These are phyloP conservation scores for Fomitopsis palustris DNA, from an alignment of 1,284 basidiomycete species.

Conservation along the genomic window DNA sequence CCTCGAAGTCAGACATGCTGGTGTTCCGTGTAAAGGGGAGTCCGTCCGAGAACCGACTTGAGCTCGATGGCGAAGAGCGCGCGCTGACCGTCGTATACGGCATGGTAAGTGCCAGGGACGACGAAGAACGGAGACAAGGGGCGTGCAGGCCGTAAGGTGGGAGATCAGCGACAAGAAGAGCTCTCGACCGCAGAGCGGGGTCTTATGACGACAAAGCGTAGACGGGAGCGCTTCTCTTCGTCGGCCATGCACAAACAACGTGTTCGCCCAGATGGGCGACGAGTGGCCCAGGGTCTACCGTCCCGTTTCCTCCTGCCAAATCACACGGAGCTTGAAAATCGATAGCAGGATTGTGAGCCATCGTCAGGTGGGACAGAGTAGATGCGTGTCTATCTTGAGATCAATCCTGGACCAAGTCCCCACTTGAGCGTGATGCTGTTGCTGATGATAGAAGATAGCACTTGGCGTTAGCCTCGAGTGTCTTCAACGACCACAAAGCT, in stretches of 20 bases:
- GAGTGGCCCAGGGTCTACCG: conserved; percentile 3
- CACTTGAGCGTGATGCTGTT: not conserved
- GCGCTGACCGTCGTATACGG: conserved; percentile 23
- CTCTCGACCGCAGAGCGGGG: conserved; percentile 6
- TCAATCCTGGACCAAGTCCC: not conserved
- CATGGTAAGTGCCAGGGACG: conserved; percentile 13
- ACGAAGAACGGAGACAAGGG: conserved; percentile 7
- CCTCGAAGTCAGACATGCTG: conserved; percentile 41
- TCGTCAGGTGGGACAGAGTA: not conserved
- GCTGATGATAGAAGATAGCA: not conserved
- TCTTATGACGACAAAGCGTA: conserved; percentile 30
- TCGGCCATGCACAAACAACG: conserved; percentile 20
- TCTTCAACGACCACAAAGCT: not conserved
- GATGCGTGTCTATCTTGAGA: not conserved
- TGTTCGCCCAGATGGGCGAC: conserved; percentile 16
- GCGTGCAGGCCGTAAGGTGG: conserved; percentile 11
- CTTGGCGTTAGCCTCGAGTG: not conserved
- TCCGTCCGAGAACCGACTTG: conserved; percentile 25
- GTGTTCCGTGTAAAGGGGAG: conserved; percentile 30
- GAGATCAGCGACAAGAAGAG: conserved; percentile 8
- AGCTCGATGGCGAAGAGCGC: conserved; percentile 25
- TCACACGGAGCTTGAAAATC: not conserved
- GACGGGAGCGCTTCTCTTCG: conserved; percentile 11
- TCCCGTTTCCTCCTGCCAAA: not conserved
- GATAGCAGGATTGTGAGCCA: conserved; percentile 1